Percentiles rank a stretch among this genome's conserved stretches.
phyloP scores from a whole-genome alignment of 73 alveolate species.

The Halteria grandinella region DNA sequence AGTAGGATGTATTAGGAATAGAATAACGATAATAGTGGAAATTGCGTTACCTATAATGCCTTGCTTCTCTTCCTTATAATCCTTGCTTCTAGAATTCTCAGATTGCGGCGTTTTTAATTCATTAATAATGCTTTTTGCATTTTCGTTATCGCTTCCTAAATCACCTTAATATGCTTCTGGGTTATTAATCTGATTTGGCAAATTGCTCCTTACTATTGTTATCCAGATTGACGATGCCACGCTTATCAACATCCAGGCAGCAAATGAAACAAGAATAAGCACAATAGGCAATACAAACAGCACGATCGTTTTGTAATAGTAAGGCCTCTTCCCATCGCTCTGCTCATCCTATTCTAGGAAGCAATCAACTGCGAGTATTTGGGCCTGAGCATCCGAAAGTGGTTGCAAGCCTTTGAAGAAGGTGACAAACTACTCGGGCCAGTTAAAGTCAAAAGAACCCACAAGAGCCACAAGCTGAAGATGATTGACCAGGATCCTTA shows the following conservation, averaged over 20 bases:
- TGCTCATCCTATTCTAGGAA: background rate
- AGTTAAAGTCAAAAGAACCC: slow-evolving; percentile 15
- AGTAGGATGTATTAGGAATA: slow-evolving; percentile 12
- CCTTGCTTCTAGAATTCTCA: no score
- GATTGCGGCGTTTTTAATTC: no score
- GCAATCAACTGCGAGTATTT: slow-evolving; percentile 7
- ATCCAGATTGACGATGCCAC: no score
- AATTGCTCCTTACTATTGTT: no score
- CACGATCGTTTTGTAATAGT: background rate
- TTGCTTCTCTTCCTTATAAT: no score
- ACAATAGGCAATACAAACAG: background rate
- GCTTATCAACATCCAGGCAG: background rate
- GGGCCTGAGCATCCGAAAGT: background rate
- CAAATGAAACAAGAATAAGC: background rate
- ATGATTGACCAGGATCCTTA: slow-evolving; percentile 57
- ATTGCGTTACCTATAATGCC: background rate
- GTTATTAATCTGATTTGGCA: no score
- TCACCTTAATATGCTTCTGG: no score
- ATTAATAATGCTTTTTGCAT: no score
- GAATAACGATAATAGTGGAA: slow-evolving; percentile 1
- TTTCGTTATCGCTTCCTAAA: no score
- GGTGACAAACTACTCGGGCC: background rate
- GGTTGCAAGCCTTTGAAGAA: background rate
- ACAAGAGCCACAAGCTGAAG: slow-evolving; percentile 32
- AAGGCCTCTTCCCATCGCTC: background rate